Base-by-base conservation (phyloP, 2,329 filamentous ascomycete species). In the Ceratocystis variospora region DNA sequence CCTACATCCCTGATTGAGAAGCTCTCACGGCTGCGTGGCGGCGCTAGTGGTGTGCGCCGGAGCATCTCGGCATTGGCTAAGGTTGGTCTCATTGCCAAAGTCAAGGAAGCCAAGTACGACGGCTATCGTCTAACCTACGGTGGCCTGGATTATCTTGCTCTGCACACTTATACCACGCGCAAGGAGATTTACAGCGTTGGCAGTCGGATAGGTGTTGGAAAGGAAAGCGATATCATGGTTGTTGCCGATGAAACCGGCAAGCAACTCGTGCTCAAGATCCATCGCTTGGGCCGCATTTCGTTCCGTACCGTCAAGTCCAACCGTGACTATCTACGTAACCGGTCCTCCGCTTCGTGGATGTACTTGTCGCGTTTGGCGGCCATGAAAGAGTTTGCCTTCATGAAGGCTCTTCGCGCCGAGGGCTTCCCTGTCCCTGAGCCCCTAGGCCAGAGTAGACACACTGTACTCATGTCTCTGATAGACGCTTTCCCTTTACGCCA, bases 291-390 rank as follows among this genome's bases (percentile, higher is more conserved):
- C 59, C 87, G 94, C 72, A 96, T 99, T 72, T 96, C 92, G 41
- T 99, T 99, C 79, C 88, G 95, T 71, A 92, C 90, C 48, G 93
- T 99, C 73, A 96, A 96, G 77, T 87, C 89, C 33, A 97, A 97
- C 78, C 85, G 94, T 70, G 94, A 99, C 77, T 99, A 99, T 76
- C 84, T 97, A 66, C 87, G 88, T 71, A 90, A 94, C 71, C 83
- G 87, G 67, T 82, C 76, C 19, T 87, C 87, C 17, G 91, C 86
- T 4, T 94, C 89, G 53, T 99, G 94, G 94, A 96, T 97, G 92
- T 96, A 99, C 75, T 90, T 99, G 76, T 96, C 90, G 12, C 83
- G 90, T 50, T 81, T 99, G 45, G 92, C 95, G 6, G 94, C 94
- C 12, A 85, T 94, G 80, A 96, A 95, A 74, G 94, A 99, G 75